Conservation (phyloP, 78 protist species). For the Pelomyxa schiedti region DNA sequence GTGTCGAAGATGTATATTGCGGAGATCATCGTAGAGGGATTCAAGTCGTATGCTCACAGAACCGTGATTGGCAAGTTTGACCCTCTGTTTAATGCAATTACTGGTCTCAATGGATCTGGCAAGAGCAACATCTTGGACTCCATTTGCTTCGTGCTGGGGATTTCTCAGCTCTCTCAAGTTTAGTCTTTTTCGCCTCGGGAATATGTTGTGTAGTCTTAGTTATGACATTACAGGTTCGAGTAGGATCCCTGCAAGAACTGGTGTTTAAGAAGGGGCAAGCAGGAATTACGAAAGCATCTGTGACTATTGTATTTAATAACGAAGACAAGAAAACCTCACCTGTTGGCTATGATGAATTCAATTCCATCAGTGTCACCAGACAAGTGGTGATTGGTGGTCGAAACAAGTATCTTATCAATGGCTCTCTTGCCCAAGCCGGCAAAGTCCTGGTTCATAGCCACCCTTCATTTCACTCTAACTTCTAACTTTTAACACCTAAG, state of each 20-base stretch:
- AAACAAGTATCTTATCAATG: conserved; percentile 90
- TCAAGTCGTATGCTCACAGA: conserved; percentile 95
- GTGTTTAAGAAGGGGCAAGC: conserved; percentile 98
- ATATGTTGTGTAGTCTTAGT: too few species aligned
- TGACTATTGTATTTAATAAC: conserved; percentile 93
- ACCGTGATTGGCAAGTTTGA: conserved; percentile 85
- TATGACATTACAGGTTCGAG: conserved; percentile 99
- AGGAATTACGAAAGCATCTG: conserved; percentile 88
- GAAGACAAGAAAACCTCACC: conserved; percentile 69
- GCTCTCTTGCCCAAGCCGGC: conserved; percentile 45
- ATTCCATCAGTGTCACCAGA: conserved; percentile 86
- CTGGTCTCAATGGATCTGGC: conserved; percentile 86
- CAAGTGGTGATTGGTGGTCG: conserved; percentile 87
- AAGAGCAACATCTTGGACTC: conserved; percentile 97
- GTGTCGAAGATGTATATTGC: conserved; percentile 91
- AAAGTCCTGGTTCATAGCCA: too few species aligned
- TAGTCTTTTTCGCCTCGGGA: too few species aligned
- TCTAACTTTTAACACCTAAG: too few species aligned
- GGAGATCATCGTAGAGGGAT: conserved; percentile 95
- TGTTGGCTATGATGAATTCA: conserved; percentile 79
- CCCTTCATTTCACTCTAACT: too few species aligned
- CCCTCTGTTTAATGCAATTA: conserved; percentile 94
- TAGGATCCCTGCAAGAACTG: conserved; percentile 70
- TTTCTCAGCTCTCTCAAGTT: conserved; percentile 82
- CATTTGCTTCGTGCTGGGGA: conserved; percentile 98